Percentiles rank a stretch among this genome's conserved stretches.
phyloP scores from a whole-genome alignment of 148 eudicot genomes.

The Rhododendron molle region DNA sequence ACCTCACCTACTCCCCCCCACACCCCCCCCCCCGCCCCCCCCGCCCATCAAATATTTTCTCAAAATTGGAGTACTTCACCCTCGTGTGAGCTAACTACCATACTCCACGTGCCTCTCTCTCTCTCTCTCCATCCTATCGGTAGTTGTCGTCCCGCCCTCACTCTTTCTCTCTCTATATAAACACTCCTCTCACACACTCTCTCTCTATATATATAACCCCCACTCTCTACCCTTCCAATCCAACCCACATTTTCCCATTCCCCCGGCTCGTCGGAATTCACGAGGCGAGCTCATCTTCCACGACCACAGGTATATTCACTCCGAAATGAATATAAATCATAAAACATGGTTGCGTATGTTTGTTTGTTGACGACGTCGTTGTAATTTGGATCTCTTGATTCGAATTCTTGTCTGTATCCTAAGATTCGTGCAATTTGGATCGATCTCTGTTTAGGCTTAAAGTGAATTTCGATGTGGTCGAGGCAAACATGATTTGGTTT shows the following conservation, averaged over 20 bases:
- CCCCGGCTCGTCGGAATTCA: background rate
- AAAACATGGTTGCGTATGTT: background rate
- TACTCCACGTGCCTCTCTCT: constrained; percentile 4
- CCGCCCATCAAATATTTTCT: background rate
- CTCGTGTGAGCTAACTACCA: constrained; percentile 6
- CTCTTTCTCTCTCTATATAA: background rate
- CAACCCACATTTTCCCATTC: background rate
- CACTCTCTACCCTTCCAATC: background rate
- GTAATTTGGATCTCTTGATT: constrained; percentile 4
- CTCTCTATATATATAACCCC: background rate
- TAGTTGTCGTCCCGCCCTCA: background rate
- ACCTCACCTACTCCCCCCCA: background rate
- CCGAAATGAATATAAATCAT: too few relatives aligned
- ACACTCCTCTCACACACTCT: background rate
- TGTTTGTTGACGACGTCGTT: background rate
- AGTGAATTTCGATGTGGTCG: constrained; percentile 8
- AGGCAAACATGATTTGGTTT: constrained; percentile 14
- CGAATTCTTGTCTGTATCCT: constrained; percentile 10
- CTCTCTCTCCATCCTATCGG: background rate
- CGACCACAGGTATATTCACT: background rate
- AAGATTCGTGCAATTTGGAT: background rate
- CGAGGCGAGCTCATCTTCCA: background rate
- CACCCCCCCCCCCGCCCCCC: too few relatives aligned
- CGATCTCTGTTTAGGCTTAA: background rate
- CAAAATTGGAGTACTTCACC: background rate